Evolutionary conservation across 2,329 filamentous ascomycete genomes (phyloP).

Genomic region (Nigrospora osmanthi): DNA sequence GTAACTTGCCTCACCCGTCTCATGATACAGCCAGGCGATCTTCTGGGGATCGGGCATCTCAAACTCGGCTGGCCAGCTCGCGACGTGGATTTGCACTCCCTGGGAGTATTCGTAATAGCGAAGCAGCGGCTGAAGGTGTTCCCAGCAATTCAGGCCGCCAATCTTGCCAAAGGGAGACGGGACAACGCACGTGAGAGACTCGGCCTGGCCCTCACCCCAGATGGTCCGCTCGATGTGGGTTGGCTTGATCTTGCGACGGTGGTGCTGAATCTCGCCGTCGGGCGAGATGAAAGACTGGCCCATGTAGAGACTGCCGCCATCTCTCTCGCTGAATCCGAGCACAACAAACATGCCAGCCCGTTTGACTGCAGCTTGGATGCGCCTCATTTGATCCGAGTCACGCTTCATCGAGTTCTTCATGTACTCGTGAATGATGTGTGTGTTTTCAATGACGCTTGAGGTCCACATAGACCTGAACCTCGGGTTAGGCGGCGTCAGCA

Average conservation of each 20-base stretch:
- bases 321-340: conserved; percentile 41
- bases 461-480: conserved; percentile 26
- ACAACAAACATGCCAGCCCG: conserved; percentile 36
- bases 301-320: conserved; percentile 25
- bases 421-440: conserved; percentile 26
- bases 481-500: conserved; percentile 16
- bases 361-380: conserved; percentile 29
- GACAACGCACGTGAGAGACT: conserved; percentile 45
- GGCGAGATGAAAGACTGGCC: conserved; percentile 44
- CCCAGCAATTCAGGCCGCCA: conserved; percentile 41
- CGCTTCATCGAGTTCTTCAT: conserved; percentile 23
- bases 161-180: conserved; percentile 41
- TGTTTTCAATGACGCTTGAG: conserved; percentile 30
- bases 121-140: conserved; percentile 34
- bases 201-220: conserved; percentile 49
- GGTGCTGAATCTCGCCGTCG: conserved; percentile 33
- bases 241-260: conserved; percentile 42
- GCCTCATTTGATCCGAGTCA: conserved; percentile 33
- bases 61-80: conserved; percentile 25
- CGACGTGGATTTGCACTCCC: conserved; percentile 24
- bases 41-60: conserved; percentile 25
- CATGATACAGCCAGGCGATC: conserved; percentile 25
- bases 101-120: conserved; percentile 26
- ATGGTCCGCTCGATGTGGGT: conserved; percentile 38
- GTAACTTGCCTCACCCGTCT: conserved; percentile 23